Evolutionary conservation across 345 rosid genomes (phyloP), one percentile per base, ranked within the genome.

Genomic region (Citrus glauca): DNA sequence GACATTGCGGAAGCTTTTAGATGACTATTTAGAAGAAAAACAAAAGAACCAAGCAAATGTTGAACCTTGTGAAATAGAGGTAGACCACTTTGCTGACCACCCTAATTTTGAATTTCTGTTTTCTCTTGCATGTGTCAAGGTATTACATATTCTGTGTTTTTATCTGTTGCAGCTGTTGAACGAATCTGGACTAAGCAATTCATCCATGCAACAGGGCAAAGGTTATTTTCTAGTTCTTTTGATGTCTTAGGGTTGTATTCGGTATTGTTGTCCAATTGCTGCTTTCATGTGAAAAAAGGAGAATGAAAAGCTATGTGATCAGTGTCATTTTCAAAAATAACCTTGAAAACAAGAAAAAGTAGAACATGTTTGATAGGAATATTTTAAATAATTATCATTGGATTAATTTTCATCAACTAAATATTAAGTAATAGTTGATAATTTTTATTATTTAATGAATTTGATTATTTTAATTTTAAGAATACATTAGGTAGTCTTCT

Each of bases 41-140:
- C 95, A 81, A 73, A 86, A 83, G 71, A 89, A 78, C 61, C 91
- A 81, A 73, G 71, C 84, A 0, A 87, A 83, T 77, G 89, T 84
- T 70, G 93, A 94, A 81, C 92, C 90, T 61, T 92, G 93, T 82
- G 98, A 92, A 87, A 90, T 91, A 82, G 97, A 96, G 99, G 99
- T 92, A 78, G 45, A 17, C 27, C 32, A 70, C 84, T 63, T 74
- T 80, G 37, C 75, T n/a, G 17, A 45, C 17, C 14, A 45, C 71
- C 68, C 64, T 17, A 72, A 33, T 13, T 8, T 67, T 62, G 27
- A 42, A 30, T 30, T 66, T 45, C 65, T 27, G 33, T 27, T 32
- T 69, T 72, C 35, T 22, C 20, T 22, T 37, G 40, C 71, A 62
- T 73, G 40, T 53, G 66, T 7, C 7, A 40, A 67, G 71, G 8